These are phyloP conservation scores for Solanum pinnatisectum DNA, from an alignment of 257 asterid genomes.

Conservation along the genomic window DNA sequence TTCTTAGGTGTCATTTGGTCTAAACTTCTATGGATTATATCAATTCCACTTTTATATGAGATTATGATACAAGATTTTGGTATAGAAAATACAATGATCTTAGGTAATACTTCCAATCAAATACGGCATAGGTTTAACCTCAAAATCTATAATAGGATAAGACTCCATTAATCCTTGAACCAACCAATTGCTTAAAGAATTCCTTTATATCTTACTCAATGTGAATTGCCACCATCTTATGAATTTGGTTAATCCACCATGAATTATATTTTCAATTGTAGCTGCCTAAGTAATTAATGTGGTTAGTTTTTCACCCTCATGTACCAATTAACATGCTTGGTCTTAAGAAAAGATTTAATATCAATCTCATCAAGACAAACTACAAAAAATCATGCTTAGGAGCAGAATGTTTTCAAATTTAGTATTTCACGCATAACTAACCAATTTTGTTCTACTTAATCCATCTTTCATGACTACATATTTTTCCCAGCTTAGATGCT, in stretches of 20 bases:
- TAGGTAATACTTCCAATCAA: too few species aligned
- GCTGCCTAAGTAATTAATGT: neutral
- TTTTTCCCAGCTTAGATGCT: too few species aligned
- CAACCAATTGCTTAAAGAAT: neutral
- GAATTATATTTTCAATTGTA: neutral
- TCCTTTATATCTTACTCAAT: neutral
- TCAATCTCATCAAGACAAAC: neutral
- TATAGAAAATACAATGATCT: too few species aligned
- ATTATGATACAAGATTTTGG: too few species aligned
- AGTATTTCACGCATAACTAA: too few species aligned
- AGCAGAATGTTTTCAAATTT: too few species aligned
- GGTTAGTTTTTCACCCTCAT: neutral
- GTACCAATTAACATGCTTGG: neutral
- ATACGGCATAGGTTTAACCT: neutral
- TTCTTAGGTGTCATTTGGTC: neutral
- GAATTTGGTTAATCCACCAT: neutral
- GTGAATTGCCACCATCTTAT: neutral
- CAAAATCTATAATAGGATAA: neutral
- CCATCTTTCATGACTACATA: too few species aligned
- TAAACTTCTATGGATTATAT: neutral
- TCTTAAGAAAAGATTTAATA: too few species aligned
- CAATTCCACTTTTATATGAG: too few species aligned
- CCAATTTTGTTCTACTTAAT: too few species aligned
- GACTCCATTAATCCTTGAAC: neutral
- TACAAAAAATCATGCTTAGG: neutral